These are phyloP conservation scores for Trichoderma atroviride DNA, from an alignment of 2,329 filamentous ascomycete species.

Conservation along the genomic window DNA sequence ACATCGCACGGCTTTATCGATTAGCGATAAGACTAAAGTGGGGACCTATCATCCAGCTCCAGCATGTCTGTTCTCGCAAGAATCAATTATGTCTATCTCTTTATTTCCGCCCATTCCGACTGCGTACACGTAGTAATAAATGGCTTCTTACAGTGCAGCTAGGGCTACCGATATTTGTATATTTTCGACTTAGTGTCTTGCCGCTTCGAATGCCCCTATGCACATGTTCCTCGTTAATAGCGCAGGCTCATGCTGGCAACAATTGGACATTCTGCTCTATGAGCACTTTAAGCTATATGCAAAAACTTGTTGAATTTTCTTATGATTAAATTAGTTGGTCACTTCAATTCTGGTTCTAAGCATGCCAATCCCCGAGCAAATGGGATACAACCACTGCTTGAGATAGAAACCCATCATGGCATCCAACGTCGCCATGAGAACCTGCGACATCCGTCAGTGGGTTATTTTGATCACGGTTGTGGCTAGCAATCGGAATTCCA, in stretches of 20 bases:
- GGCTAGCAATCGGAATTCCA: neutral
- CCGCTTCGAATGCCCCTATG: neutral
- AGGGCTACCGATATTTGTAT: neutral
- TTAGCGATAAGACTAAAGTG: conserved; percentile 14
- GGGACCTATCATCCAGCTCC: neutral
- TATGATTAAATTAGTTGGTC: neutral
- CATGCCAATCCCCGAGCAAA: neutral
- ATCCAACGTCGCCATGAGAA: neutral
- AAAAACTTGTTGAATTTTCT: too few relatives aligned
- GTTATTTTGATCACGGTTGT: neutral
- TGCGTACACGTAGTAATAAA: neutral
- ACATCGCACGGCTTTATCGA: conserved; percentile 16
- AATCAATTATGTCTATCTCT: neutral
- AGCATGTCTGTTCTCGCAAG: too few relatives aligned
- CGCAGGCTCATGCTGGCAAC: neutral
- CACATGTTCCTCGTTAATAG: neutral
- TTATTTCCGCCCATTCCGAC: too few relatives aligned
- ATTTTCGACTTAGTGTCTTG: neutral
- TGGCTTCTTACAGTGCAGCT: neutral
- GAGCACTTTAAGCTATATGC: too few relatives aligned
- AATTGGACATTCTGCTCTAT: too few relatives aligned
- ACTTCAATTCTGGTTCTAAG: neutral
- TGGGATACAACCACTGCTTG: neutral
- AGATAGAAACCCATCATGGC: neutral
- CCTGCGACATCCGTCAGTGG: neutral